A percentile compares a stretch with the other conserved stretches of the same genome.
These are phyloP conservation scores for Cytauxzoon felis DNA, from an alignment of 169 alveolate genomes.

Conservation along the genomic window DNA sequence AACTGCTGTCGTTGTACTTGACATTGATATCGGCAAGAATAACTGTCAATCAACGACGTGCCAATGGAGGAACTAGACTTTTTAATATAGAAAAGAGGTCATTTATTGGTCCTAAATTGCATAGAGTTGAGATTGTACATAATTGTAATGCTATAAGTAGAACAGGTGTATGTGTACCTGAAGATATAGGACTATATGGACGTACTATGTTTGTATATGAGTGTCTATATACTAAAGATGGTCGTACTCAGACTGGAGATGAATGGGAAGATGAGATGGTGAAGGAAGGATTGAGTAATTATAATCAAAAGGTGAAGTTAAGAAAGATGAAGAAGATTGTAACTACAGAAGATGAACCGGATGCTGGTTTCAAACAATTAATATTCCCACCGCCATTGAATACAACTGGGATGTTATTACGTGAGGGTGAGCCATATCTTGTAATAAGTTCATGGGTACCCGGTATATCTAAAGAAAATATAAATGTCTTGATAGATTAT, in stretches of 20 bases:
- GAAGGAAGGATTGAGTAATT: conserved; percentile 1
- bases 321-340: not conserved
- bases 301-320: conserved; percentile 24
- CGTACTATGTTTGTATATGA: conserved; percentile 40
- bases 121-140: no score
- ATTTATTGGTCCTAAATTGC: no score
- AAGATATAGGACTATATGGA: conserved; percentile 61
- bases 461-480: conserved; percentile 34
- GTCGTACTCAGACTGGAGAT: conserved; percentile 60
- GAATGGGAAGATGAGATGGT: conserved; percentile 57
- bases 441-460: conserved; percentile 48
- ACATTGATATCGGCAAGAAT: no score
- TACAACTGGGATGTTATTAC: conserved; percentile 53
- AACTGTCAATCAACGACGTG: no score
- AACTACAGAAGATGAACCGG: not conserved
- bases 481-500: conserved; percentile 37
- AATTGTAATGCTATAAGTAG: conserved; percentile 31
- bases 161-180: conserved; percentile 62
- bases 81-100: no score
- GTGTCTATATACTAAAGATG: conserved; percentile 53
- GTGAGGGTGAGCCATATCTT: conserved; percentile 59
- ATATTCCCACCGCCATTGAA: conserved; percentile 51
- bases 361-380: conserved; percentile 31
- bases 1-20: no score
- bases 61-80: no score